phyloP scores from a whole-genome alignment of 2,329 filamentous ascomycete genomes.

The Fusarium illudens region DNA sequence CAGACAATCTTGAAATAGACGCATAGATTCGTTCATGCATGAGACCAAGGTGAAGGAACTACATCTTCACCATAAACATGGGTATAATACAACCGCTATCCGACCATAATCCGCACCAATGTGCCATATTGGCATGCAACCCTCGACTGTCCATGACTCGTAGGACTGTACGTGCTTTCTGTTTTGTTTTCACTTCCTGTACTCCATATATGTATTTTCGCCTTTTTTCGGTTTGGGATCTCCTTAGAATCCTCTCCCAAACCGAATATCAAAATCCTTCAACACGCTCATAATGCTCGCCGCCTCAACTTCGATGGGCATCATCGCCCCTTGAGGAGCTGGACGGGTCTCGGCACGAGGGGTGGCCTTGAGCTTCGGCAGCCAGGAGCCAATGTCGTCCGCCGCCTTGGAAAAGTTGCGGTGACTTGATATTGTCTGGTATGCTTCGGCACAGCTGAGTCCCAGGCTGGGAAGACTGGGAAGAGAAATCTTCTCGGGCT shows the following conservation, averaged over 20 bases:
- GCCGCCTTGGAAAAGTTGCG: conserved; percentile 77
- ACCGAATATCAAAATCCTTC: conserved; percentile 80
- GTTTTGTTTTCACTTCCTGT: conserved; percentile 18
- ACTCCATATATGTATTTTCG: conserved; percentile 14
- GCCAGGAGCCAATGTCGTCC: conserved; percentile 78
- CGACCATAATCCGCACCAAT: conserved; percentile 33
- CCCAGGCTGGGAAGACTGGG: conserved; percentile 60
- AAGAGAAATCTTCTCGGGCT: conserved; percentile 48
- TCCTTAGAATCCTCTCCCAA: conserved; percentile 58
- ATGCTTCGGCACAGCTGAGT: conserved; percentile 78
- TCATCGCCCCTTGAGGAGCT: conserved; percentile 51
- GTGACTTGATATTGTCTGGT: conserved; percentile 80
- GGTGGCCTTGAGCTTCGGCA: conserved; percentile 74
- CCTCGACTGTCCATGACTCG: conserved; percentile 8
- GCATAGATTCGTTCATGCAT: conserved; percentile 41
- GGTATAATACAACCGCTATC: conserved; percentile 45
- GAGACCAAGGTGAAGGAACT: conserved; percentile 32
- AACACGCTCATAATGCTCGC: conserved; percentile 88
- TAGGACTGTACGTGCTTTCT: conserved; percentile 17
- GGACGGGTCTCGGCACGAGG: conserved; percentile 47
- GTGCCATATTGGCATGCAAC: conserved; percentile 34
- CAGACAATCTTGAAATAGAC: conserved; percentile 20
- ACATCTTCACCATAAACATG: conserved; percentile 37
- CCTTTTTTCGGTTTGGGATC: conserved; percentile 25
- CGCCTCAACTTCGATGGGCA: conserved; percentile 80